Percentiles rank a stretch among this genome's conserved stretches.
These are phyloP conservation scores for Yamadazyma diddensiae DNA, from an alignment of 1,139 yeast genomes.

Conservation along the genomic window DNA sequence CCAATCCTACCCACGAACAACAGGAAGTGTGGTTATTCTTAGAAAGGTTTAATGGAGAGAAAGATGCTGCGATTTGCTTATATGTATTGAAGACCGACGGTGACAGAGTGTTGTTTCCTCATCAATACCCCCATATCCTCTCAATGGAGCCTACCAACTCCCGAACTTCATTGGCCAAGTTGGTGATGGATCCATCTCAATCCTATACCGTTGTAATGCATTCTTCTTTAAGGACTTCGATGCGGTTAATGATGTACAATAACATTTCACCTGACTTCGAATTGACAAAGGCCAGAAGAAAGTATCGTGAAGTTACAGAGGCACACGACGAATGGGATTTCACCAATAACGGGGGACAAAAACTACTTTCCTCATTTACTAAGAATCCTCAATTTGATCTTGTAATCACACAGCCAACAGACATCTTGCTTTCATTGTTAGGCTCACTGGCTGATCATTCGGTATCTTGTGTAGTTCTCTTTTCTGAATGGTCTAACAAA, in stretches of 20 bases:
- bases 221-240: slow-evolving; percentile 24
- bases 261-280: slow-evolving; percentile 20
- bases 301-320: slow-evolving; percentile 19
- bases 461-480: slow-evolving; percentile 44
- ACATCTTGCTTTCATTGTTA: slow-evolving; percentile 24
- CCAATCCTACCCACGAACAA: slow-evolving; percentile 25
- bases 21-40: slow-evolving; percentile 51
- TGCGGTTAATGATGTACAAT: slow-evolving; percentile 38
- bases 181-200: slow-evolving; percentile 22
- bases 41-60: slow-evolving; percentile 30
- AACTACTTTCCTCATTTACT: slow-evolving; percentile 48
- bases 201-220: slow-evolving; percentile 25
- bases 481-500: slow-evolving; percentile 19
- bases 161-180: slow-evolving; percentile 23
- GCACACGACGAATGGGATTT: slow-evolving; percentile 49
- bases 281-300: slow-evolving; percentile 23
- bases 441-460: slow-evolving; percentile 12
- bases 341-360: slow-evolving; percentile 54
- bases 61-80: slow-evolving; percentile 26
- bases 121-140: slow-evolving; percentile 25
- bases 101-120: slow-evolving; percentile 28
- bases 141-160: slow-evolving; percentile 27
- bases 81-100: slow-evolving; percentile 34
- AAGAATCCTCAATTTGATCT: slow-evolving; percentile 62
- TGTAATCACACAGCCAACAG: slow-evolving; percentile 17